Base-by-base conservation (phyloP, 805 yeast genomes). In the Zygosaccharomyces lentus region DNA sequence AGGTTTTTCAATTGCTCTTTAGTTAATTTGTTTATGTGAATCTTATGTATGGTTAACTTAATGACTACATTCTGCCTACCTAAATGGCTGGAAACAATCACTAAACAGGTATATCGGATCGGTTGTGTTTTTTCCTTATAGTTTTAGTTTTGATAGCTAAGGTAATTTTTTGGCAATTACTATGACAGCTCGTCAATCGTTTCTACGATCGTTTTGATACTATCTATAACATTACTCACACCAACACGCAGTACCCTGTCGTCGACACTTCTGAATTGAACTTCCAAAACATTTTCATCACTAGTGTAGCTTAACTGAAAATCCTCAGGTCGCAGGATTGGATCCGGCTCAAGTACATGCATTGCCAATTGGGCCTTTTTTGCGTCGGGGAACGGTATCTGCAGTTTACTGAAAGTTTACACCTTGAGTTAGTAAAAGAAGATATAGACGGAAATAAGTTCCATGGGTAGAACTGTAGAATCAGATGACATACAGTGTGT, bases 231-330 rank as follows among this genome's bases (percentile, higher is more conserved):
- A 52, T 83, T 84, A 64, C 88, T 87, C 15, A 85, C 87, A 7
- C 95, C 95, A 5, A 88, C 95, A 50, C 97, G 71, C 42, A 89
- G 74, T 6, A 81, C 81, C 36, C 96, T 70, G 53, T 85, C 95
- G 41, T 86, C 81, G 0, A 72, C 71, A 1, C 88, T 87, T 6
- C 68, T 62, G 53, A 87, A 85, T 1, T 56, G 51, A 24, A 81
- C 75, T 2, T 61, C 48, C 34, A 87, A 68, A 0, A 49, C 50
- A 15, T 53, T 57, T 1, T 62, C 75, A 2, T 67, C 59, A 0
- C 67, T 59, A 5, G 58, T 37, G 50, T 80, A 80, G 1, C 53
- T 54, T 4, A 81, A 81, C 13, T 65, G 61, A 39, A 88, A 70
- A 61, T 87, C 93, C 43, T 76, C 71, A 1, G 82, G 82, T 58